Evolutionary conservation across 805 yeast species (phyloP), one percentile per base, ranked within the genome.

Genomic region (Wickerhamiella cacticola): DNA sequence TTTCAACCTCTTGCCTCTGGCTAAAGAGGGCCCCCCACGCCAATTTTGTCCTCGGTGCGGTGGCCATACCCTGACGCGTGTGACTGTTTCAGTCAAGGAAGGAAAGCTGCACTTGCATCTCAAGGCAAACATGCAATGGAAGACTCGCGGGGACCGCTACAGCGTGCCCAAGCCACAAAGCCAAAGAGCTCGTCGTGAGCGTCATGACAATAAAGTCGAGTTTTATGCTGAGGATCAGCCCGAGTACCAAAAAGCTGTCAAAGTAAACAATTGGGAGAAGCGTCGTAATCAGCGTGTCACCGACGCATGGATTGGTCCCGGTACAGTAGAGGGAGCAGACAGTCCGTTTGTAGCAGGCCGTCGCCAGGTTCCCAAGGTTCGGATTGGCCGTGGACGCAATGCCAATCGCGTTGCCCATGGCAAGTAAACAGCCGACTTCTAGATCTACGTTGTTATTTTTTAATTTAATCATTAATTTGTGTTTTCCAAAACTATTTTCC

Each of bases 31-130:
- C 36, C 55, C 56, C 13, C 50, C 50, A 41, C 76, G 76, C 57
- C 96, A 87, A 64, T 92, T 92, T 69, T 92, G 99, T 64, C 83
- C 96, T 13, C 74, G 78, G 46, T 92, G 99, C 72, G 99, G 99
- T 52, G 96, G 96, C 45, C 78, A 80, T 50, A 89, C 98, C 0
- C 67, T 92, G 50, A 63, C 88, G 56, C 74, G 97, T 65, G 87
- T 95, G 65, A 86, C 95, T 0, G 96, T 92, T 1, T 78, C 94
- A 13, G 78, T 92, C 15, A 70, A 67, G 22, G 76, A 92, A 1
- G 99, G 98, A 39, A 77, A 77, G 53, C 68, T 92, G 26, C 80
- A 81, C 18, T 95, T 96, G 15, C 95, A 87, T 64, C 70, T 92
- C 59, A 92, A 89, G 68, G 72, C 78, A 48, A 88, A 88, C 63